phyloP scores from a whole-genome alignment of 169 alveolate genomes.

The Sarcocystis neurona region DNA sequence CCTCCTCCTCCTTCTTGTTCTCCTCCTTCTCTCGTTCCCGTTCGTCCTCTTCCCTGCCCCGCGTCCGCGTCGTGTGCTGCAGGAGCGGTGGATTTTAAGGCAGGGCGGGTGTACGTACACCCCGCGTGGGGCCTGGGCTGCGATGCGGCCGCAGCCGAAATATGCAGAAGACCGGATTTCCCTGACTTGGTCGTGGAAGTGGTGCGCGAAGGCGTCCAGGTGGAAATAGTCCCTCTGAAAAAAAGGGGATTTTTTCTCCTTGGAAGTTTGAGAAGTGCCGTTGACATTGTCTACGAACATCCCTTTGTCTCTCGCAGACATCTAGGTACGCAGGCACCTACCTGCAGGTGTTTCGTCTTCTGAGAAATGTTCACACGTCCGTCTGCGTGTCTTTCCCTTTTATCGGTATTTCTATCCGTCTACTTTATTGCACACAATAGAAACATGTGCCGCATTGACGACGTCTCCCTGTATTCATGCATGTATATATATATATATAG shows the following conservation, averaged over 20 bases:
- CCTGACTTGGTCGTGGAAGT: constrained; percentile 16
- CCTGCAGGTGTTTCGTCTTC: too few species aligned
- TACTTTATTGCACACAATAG: too few species aligned
- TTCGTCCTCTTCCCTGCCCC: too few species aligned
- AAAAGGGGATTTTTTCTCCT: constrained; percentile 25
- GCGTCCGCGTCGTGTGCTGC: not conserved
- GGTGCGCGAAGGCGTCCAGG: not conserved
- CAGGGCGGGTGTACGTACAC: not conserved
- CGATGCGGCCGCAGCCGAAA: not conserved
- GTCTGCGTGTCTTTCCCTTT: too few species aligned
- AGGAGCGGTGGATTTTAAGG: not conserved
- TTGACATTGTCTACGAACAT: constrained; percentile 10
- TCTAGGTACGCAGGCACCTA: constrained; percentile 18
- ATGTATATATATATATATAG: too few species aligned
- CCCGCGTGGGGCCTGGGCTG: constrained; percentile 35
- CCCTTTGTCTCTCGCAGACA: constrained; percentile 39
- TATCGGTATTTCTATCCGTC: too few species aligned
- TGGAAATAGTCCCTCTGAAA: not conserved
- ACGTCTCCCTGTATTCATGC: too few species aligned
- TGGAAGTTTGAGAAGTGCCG: not conserved
- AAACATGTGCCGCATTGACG: too few species aligned
- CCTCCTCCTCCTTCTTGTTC: too few species aligned
- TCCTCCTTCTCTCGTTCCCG: too few species aligned
- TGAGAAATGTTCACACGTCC: too few species aligned
- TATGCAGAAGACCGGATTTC: not conserved